Base-by-base conservation (phyloP, 805 yeast species). In the Suhomyces vadensis region DNA sequence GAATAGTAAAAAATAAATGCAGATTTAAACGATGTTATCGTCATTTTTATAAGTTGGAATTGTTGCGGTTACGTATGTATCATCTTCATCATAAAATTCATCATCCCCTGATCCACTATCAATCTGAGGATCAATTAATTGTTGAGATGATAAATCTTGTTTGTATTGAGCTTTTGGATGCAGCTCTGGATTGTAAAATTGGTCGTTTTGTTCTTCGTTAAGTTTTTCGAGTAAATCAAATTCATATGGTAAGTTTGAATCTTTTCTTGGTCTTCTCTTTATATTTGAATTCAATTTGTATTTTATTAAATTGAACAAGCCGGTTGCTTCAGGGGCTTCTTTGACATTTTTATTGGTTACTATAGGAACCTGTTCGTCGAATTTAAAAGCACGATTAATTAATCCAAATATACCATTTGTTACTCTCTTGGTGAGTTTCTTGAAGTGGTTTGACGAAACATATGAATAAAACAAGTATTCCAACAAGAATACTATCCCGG, bases 191-290 rank as follows among this genome's bases (percentile, higher is more conserved):
- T 24, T 24, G 26, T 24, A 10, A 10, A 8, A 7, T 24, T 14
- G 6, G 10, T 37, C 39, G 7, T 22, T 13, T 7, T 21, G 17
- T 11, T 35, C 39, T 22, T 35, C 16, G 22, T 42, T 21, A 7
- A 42, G 5, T 13, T 42, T 42, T 29, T 42, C 45, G 5, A 42
- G 31, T 20, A 61, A 50, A 44, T 70, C 65, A 40, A 74, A 55
- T 16, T 65, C 65, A 13, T 59, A 61, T 1, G 81, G 80, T 43
- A 79, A 59, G 54, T 79, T 79, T 13, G 81, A 75, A 56, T 79
- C 83, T 60, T 79, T 79, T 64, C 83, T 75, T 45, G 68, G 61
- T 56, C 78, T 60, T 49, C 61, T 64, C 53, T 64, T 70, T 31
- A 53, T 46, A 37, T 39, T 50, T 23, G 40, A 48, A 36, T 49